Evolutionary conservation across 2,329 filamentous ascomycete species (phyloP), one percentile per base, ranked within the genome.

Genomic region (Purpureocillium lavendulum): DNA sequence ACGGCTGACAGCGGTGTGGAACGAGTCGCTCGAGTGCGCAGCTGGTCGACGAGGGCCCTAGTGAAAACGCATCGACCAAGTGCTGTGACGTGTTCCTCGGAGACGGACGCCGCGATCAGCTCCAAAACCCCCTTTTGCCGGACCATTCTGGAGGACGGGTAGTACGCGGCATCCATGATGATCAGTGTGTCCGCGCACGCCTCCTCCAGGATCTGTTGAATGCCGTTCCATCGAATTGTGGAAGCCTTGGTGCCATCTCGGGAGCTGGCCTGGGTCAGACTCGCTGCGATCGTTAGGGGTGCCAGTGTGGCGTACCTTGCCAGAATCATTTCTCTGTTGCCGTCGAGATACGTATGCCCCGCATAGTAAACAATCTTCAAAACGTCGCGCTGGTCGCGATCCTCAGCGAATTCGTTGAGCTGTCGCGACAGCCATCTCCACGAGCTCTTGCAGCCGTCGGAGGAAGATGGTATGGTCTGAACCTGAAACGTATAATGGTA

Each of bases 341-440:
- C 64, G 46, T 78, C 70, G 18, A 78, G 57, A 47, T 69, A 73
- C 31, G 68, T 75, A 40, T 71, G 64, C 7, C 75, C 75, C 12
- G 65, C 69, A 48, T 79, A 79, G 51, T 75, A 77, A 35, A 79
- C 66, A 40, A 79, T 69, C 49, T 78, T 78, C 40, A 79, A 53
- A 15, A 72, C 67, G 47, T 78, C 73, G 31, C 74, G 68, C 38
- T 70, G 65, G 45, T 78, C 72, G 30, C 64, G 62, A 18, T 70
- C 65, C 40, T 72, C 70, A 35, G 71, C 64, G 52, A 77, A 78
- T 31, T 70, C 64, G 42, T 66, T 69, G 18, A 77, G 65, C 34
- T 64, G 65, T 13, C 67, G 60, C 4, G 68, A 67, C 33, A 78
- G 61, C 73, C 72, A 77, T 42, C 71, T 64, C 62, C 66, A 73